A percentile compares a stretch with the other conserved stretches of the same genome.
phyloP scores from a whole-genome alignment of 2,329 filamentous ascomycete genomes.

The Tolypocladium tropicale region DNA sequence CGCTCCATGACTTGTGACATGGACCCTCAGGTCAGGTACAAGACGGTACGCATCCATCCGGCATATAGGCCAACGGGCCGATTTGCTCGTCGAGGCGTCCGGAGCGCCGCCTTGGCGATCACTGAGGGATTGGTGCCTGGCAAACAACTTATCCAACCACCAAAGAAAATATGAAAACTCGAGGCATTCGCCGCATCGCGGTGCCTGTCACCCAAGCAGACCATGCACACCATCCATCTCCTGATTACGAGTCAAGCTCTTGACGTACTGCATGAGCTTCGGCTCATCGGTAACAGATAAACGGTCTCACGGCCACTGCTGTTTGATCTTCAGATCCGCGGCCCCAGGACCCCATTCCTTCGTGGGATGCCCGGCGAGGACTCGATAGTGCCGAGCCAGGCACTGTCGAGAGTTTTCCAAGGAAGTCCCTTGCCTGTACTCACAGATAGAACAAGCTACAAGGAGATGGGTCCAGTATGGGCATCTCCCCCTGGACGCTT shows the following conservation, averaged over 20 bases:
- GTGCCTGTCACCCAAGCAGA: background rate
- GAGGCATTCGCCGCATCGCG: no score
- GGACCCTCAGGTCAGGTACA: background rate
- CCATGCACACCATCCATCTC: background rate
- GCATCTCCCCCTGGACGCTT: background rate
- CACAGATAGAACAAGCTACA: background rate
- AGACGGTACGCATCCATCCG: background rate
- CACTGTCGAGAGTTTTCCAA: background rate
- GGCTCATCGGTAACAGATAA: background rate
- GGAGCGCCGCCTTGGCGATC: background rate
- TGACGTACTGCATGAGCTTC: background rate
- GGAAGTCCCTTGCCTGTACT: background rate
- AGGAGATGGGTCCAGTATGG: background rate
- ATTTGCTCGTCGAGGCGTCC: background rate
- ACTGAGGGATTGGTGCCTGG: background rate
- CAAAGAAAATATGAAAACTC: background rate
- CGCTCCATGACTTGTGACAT: background rate
- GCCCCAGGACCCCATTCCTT: background rate
- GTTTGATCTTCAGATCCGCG: background rate
- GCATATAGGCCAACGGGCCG: background rate
- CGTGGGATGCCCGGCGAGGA: background rate
- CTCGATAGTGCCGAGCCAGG: background rate
- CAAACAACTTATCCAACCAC: background rate
- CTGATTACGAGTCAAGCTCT: background rate
- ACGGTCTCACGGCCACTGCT: background rate